These are phyloP conservation scores for Immersiella caudata DNA, from an alignment of 495 filamentous ascomycete species.

Conservation along the genomic window DNA sequence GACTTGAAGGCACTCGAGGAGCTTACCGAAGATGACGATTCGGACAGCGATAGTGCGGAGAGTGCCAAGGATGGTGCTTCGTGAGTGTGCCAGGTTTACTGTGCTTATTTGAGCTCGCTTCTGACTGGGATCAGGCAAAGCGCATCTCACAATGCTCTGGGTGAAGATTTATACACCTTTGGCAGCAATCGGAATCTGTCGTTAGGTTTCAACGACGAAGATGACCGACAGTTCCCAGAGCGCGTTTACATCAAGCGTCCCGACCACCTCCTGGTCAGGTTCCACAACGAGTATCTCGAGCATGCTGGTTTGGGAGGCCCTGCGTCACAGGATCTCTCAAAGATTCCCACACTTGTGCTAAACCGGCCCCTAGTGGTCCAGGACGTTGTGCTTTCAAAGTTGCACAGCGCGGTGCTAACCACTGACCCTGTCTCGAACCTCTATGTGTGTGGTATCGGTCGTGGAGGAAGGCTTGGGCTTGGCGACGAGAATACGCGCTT, in stretches of 20 bases:
- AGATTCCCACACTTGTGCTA: slow-evolving; percentile 68
- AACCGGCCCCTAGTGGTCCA: slow-evolving; percentile 72
- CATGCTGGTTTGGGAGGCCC: slow-evolving; percentile 33
- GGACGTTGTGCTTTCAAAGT: slow-evolving; percentile 82
- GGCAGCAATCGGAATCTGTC: slow-evolving; percentile 95
- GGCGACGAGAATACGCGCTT: slow-evolving; percentile 89
- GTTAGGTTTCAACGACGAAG: slow-evolving; percentile 87
- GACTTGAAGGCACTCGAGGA: slow-evolving; percentile 38
- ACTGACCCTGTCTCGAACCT: slow-evolving; percentile 90
- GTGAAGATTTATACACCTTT: slow-evolving; percentile 88
- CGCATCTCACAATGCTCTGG: slow-evolving; percentile 34
- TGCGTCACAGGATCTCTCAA: slow-evolving; percentile 41
- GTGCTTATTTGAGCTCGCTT: neutral
- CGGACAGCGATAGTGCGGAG: slow-evolving; percentile 44
- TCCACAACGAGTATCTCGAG: slow-evolving; percentile 64
- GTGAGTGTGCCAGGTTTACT: slow-evolving; percentile 23
- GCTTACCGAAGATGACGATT: slow-evolving; percentile 38
- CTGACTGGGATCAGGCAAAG: slow-evolving; percentile 16
- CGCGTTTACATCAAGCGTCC: slow-evolving; percentile 77
- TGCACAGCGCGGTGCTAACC: slow-evolving; percentile 88
- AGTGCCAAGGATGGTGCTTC: slow-evolving; percentile 26
- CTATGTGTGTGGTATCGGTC: slow-evolving; percentile 89
- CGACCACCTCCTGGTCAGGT: slow-evolving; percentile 70
- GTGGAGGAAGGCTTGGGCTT: slow-evolving; percentile 85
- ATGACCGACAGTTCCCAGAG: slow-evolving; percentile 92